Percentiles rank a stretch among this genome's conserved stretches.
Evolutionary conservation across 805 yeast species (phyloP).

Genomic region (Cyberlindnera nakhonratchasimensis): DNA sequence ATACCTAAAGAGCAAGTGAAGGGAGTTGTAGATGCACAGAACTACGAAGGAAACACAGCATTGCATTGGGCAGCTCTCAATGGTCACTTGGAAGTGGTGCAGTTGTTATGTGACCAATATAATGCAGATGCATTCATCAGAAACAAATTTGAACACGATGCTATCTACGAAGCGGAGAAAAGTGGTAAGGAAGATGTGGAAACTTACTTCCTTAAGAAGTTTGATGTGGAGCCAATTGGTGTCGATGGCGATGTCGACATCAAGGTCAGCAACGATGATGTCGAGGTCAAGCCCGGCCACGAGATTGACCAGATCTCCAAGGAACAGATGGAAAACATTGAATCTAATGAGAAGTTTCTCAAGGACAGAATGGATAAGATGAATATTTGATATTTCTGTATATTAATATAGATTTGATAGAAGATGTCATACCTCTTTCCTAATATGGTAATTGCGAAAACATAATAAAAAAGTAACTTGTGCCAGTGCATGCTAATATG

Average conservation of each 20-base stretch:
- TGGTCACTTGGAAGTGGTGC: slow-evolving; percentile 73
- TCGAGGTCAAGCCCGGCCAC: slow-evolving; percentile 45
- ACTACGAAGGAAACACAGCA: slow-evolving; percentile 88
- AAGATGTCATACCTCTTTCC: neutral
- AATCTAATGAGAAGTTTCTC: slow-evolving; percentile 31
- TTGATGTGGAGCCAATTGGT: slow-evolving; percentile 62
- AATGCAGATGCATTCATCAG: slow-evolving; percentile 78
- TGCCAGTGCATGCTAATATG: neutral
- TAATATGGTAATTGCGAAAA: neutral
- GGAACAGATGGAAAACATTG: slow-evolving; percentile 41
- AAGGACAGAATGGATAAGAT: slow-evolving; percentile 28
- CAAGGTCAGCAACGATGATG: slow-evolving; percentile 28
- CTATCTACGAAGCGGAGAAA: slow-evolving; percentile 84
- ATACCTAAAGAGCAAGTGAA: slow-evolving; percentile 43
- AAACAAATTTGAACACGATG: slow-evolving; percentile 75
- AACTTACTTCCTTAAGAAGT: slow-evolving; percentile 69
- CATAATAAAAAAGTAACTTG: neutral
- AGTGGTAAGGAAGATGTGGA: slow-evolving; percentile 74
- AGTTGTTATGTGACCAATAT: slow-evolving; percentile 66
- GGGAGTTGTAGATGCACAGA: slow-evolving; percentile 47
- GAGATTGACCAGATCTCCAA: slow-evolving; percentile 48
- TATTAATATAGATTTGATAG: neutral
- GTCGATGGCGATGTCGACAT: slow-evolving; percentile 39
- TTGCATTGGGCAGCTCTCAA: slow-evolving; percentile 94
- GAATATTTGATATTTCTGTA: slow-evolving; percentile 3